Evolutionary conservation across 192 early-diverging fungal genomes (phyloP).

Genomic region (Linnemannia schmuckeri): DNA sequence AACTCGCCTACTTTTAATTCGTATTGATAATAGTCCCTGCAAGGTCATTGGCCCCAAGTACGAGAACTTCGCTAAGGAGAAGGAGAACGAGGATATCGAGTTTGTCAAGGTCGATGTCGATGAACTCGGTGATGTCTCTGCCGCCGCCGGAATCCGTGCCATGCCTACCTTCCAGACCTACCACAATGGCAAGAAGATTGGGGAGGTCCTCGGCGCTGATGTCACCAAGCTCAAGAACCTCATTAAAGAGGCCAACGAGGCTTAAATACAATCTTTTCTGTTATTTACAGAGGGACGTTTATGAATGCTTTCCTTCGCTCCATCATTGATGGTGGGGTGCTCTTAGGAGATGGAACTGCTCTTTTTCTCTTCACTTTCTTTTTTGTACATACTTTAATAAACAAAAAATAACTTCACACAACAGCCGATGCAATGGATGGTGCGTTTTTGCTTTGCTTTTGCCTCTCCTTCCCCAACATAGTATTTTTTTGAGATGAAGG

Average conservation of each 20-base stretch:
- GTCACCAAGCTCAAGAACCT: conserved; percentile 59
- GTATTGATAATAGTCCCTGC: conserved; percentile 71
- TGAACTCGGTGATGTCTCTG: conserved; percentile 57
- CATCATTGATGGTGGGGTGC: not conserved
- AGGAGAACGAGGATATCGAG: conserved; percentile 60
- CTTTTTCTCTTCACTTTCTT: not conserved
- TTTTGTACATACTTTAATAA: conserved; percentile 3
- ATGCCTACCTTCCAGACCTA: conserved; percentile 89
- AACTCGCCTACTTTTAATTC: not conserved
- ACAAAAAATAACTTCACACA: not conserved
- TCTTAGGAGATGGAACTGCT: not conserved
- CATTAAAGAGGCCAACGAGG: conserved; percentile 47
- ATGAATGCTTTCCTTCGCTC: not conserved
- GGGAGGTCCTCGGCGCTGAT: conserved; percentile 78
- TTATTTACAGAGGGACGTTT: too few relatives aligned
- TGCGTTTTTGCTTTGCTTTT: too few relatives aligned
- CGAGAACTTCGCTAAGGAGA: conserved; percentile 62
- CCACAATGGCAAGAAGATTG: conserved; percentile 67
- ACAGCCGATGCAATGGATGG: not conserved
- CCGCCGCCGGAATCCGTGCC: conserved; percentile 62
- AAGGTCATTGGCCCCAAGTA: conserved; percentile 79
- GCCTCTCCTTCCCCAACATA: too few relatives aligned
- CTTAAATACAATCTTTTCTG: not conserved
- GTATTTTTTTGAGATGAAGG: too few relatives aligned
- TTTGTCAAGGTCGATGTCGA: conserved; percentile 94